These are phyloP conservation scores for Strobilomyces dryophilus DNA, from an alignment of 768 basidiomycete genomes.

Conservation along the genomic window DNA sequence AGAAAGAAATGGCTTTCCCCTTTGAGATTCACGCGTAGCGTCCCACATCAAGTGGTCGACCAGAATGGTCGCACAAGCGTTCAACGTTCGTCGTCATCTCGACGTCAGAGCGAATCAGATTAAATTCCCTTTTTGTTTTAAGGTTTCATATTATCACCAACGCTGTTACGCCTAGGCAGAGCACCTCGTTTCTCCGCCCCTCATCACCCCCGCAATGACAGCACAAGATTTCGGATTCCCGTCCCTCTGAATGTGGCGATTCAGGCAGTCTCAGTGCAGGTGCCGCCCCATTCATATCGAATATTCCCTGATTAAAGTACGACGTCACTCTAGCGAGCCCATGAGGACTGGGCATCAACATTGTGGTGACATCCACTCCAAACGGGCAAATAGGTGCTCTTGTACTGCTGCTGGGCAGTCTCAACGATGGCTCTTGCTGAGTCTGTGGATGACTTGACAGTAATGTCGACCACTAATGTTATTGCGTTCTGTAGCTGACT, in stretches of 20 bases:
- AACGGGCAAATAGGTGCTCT: slow-evolving; percentile 2
- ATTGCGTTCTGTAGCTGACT: slow-evolving; percentile 2
- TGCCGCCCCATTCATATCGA: slow-evolving; percentile 18
- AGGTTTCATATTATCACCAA: slow-evolving; percentile 22
- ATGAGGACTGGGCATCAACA: slow-evolving; percentile 8
- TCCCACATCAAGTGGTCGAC: slow-evolving; percentile 7
- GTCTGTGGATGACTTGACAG: slow-evolving; percentile 12
- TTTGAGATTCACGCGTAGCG: slow-evolving; percentile 5
- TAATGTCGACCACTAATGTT: slow-evolving; percentile 5
- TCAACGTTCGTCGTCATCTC: slow-evolving; percentile 18
- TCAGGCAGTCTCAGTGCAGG: slow-evolving; percentile 3
- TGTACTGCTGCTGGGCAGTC: not conserved
- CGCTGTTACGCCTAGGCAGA: not conserved
- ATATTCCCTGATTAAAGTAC: slow-evolving; percentile 10
- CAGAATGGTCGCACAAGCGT: slow-evolving; percentile 4
- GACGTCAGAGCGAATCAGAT: slow-evolving; percentile 23
- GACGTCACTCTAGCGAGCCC: slow-evolving; percentile 14
- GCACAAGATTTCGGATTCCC: slow-evolving; percentile 15
- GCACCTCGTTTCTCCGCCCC: slow-evolving; percentile 15
- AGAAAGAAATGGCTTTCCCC: slow-evolving; percentile 1
- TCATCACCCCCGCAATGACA: slow-evolving; percentile 21
- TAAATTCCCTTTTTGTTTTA: slow-evolving; percentile 5
- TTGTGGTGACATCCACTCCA: not conserved
- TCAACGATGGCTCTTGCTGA: not conserved
- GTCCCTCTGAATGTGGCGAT: slow-evolving; percentile 7